These are phyloP conservation scores for Mitragyna speciosa DNA, from an alignment of 257 asterid species.

Conservation along the genomic window DNA sequence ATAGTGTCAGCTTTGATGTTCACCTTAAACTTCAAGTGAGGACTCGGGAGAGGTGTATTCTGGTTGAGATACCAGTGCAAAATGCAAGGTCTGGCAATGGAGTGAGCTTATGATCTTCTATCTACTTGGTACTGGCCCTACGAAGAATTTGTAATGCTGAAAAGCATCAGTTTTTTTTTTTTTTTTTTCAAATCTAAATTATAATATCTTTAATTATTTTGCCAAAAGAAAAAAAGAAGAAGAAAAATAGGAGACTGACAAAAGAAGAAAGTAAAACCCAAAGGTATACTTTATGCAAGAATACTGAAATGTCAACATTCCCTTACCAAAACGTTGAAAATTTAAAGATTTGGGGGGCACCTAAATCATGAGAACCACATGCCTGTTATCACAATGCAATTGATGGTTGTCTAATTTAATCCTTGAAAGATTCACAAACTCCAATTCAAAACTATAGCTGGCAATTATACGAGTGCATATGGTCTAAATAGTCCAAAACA, in stretches of 20 bases:
- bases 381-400: slow-evolving; percentile 1
- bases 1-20: neutral
- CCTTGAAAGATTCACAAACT: slow-evolving; percentile 11
- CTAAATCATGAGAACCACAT: slow-evolving; percentile 16
- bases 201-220: neutral
- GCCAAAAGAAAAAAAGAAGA: neutral
- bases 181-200: neutral
- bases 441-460: slow-evolving; percentile 33
- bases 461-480: slow-evolving; percentile 65
- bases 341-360: neutral
- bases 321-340: neutral
- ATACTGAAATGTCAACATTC: slow-evolving; percentile 5
- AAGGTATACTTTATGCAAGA: neutral
- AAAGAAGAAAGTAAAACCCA: neutral
- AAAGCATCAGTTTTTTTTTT: too few relatives aligned
- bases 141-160: neutral
- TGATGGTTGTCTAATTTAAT: neutral
- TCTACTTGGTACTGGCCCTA: neutral
- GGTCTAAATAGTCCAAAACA: slow-evolving; percentile 69
- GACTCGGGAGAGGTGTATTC: neutral
- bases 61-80: neutral
- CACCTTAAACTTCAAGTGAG: neutral
- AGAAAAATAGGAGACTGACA: neutral
- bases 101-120: neutral
- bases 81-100: neutral